phyloP scores from a whole-genome alignment of 1,284 basidiomycete genomes.

The Ceratobasidium sp. region DNA sequence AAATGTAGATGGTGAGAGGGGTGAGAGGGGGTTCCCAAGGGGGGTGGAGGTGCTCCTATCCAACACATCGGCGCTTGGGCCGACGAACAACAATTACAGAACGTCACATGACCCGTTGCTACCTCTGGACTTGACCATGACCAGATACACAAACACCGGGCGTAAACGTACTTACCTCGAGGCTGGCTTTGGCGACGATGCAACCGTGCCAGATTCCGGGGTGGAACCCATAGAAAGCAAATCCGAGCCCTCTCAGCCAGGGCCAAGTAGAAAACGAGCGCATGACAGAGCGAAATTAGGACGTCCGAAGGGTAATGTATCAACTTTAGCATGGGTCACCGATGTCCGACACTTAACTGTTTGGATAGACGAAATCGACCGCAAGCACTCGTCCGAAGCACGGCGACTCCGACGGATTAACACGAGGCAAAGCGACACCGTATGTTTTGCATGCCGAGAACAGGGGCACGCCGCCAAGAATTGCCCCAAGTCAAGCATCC shows the following conservation, averaged over 20 bases:
- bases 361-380: slow-evolving; percentile 48
- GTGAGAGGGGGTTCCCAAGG: background rate
- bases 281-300: slow-evolving; percentile 47
- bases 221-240: background rate
- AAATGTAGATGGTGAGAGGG: slow-evolving; percentile 8
- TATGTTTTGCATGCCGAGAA: slow-evolving; percentile 87
- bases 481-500: slow-evolving; percentile 66
- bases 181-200: slow-evolving; percentile 59
- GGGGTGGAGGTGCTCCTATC: slow-evolving; percentile 32
- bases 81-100: slow-evolving; percentile 28
- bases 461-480: slow-evolving; percentile 84
- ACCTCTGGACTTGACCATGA: slow-evolving; percentile 58
- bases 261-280: slow-evolving; percentile 49
- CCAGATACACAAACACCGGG: slow-evolving; percentile 72
- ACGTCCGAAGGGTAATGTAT: slow-evolving; percentile 44
- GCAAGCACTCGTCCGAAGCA: slow-evolving; percentile 60
- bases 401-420: slow-evolving; percentile 71
- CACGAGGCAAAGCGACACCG: slow-evolving; percentile 65
- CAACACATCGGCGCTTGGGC: slow-evolving; percentile 35
- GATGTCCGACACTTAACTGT: background rate
- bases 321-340: slow-evolving; percentile 15
- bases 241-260: slow-evolving; percentile 44
- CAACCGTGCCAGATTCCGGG: background rate
- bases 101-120: slow-evolving; percentile 3
- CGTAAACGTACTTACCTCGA: slow-evolving; percentile 74